Percentiles rank a stretch among this genome's conserved stretches.
Conservation (phyloP, 2,329 filamentous ascomycete species). For the Akanthomyces dipterigenus region DNA sequence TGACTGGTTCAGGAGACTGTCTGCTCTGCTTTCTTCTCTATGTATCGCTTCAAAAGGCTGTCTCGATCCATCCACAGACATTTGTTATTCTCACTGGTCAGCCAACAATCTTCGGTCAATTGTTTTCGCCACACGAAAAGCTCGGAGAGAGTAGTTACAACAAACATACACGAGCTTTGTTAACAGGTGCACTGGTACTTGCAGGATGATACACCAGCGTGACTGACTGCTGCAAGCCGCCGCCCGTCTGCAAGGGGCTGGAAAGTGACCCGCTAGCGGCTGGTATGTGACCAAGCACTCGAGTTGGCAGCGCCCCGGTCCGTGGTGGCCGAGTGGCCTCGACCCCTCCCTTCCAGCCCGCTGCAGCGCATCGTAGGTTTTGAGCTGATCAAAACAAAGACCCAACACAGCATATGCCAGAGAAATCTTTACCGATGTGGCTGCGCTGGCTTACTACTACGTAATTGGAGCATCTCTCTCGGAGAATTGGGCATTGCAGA, state of each 20-base stretch:
- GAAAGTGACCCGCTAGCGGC: background rate
- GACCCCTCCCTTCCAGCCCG: background rate
- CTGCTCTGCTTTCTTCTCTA: no score
- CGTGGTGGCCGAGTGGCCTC: background rate
- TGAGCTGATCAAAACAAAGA: background rate
- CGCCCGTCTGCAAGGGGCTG: background rate
- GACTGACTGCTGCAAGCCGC: background rate
- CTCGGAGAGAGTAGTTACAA: background rate
- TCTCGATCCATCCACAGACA: background rate
- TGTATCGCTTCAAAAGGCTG: background rate
- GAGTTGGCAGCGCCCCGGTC: background rate
- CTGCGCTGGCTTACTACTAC: background rate
- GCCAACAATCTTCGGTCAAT: background rate
- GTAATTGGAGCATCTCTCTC: background rate
- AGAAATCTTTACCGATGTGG: slow-evolving; percentile 1
- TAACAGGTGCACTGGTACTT: no score
- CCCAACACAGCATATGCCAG: background rate
- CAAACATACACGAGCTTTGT: background rate
- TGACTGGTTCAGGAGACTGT: no score
- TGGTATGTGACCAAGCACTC: background rate
- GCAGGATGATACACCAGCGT: background rate
- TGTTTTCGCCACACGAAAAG: background rate
- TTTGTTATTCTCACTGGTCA: background rate
- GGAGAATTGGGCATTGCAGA: background rate
- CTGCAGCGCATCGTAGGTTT: background rate